A percentile compares a stretch with the other conserved stretches of the same genome.
Evolutionary conservation across 306 rosid genomes (phyloP).

Genomic region (Cucurbita moschata): DNA sequence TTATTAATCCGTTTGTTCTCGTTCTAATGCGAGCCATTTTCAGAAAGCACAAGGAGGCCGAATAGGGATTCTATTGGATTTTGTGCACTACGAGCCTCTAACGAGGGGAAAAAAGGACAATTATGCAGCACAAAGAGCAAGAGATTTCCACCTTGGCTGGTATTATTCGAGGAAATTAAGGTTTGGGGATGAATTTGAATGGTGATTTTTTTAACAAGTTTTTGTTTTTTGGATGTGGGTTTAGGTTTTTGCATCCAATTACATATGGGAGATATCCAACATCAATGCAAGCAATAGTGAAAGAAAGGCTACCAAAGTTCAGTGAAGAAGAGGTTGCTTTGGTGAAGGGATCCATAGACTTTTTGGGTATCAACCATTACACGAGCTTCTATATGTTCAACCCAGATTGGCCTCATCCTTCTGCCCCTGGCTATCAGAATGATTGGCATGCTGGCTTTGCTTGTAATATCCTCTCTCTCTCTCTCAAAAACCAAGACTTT

Average conservation of each 20-base stretch:
- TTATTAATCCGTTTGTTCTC: too few species aligned
- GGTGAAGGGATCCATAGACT: constrained; percentile 71
- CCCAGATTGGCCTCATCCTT: constrained; percentile 26
- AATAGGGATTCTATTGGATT: constrained; percentile 73
- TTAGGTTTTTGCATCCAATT: constrained; percentile 81
- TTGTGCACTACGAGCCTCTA: constrained; percentile 77
- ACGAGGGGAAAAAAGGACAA: constrained; percentile 64
- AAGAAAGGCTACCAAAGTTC: constrained; percentile 70
- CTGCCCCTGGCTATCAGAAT: constrained; percentile 46
- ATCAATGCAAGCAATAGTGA: constrained; percentile 62
- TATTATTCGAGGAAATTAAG: constrained; percentile 6
- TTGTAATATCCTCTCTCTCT: constrained; percentile 28
- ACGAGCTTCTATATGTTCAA: constrained; percentile 54
- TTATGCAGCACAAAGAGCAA: constrained; percentile 86
- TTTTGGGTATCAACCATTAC: constrained; percentile 67
- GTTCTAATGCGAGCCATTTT: background rate
- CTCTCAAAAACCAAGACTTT: background rate
- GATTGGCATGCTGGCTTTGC: constrained; percentile 81
- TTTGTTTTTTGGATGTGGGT: background rate
- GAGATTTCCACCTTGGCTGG: constrained; percentile 91
- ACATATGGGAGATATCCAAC: constrained; percentile 80
- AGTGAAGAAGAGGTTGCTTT: constrained; percentile 50
- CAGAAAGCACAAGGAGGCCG: constrained; percentile 62
- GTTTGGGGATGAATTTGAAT: background rate
- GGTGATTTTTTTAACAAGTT: background rate